Conservation (phyloP, 2,329 filamentous ascomycete species). For the Apiospora pterosperma region DNA sequence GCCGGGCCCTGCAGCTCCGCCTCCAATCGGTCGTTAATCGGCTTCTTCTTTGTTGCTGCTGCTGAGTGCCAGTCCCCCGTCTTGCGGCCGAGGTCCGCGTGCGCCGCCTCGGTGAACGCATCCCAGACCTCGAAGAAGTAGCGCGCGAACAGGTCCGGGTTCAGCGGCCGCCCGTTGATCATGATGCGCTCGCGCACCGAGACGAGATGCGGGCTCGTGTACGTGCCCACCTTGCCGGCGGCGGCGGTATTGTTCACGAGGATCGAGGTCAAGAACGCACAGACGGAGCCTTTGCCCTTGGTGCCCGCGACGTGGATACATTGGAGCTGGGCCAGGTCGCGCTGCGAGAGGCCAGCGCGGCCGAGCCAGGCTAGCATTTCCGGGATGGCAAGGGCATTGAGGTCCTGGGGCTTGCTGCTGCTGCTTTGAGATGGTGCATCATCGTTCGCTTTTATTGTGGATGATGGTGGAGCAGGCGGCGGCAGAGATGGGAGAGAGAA, state of each 20-base stretch:
- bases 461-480: slow-evolving; percentile 38
- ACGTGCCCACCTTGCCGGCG: slow-evolving; percentile 61
- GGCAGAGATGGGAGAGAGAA: slow-evolving; percentile 32
- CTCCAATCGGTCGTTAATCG: slow-evolving; percentile 35
- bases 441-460: too few relatives aligned
- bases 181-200: slow-evolving; percentile 82
- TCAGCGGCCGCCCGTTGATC: slow-evolving; percentile 70
- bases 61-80: background rate
- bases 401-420: slow-evolving; percentile 32
- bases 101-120: slow-evolving; percentile 28
- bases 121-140: slow-evolving; percentile 90
- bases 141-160: slow-evolving; percentile 63
- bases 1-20: slow-evolving; percentile 50
- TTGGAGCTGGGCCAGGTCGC: slow-evolving; percentile 39
- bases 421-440: background rate
- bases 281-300: slow-evolving; percentile 90
- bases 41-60: background rate
- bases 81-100: background rate
- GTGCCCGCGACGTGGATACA: slow-evolving; percentile 86
- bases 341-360: slow-evolving; percentile 67
- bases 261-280: slow-evolving; percentile 78
- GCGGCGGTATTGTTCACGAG: slow-evolving; percentile 45
- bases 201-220: slow-evolving; percentile 82
- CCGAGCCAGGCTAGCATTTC: slow-evolving; percentile 78
- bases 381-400: slow-evolving; percentile 73